Conservation (phyloP, 306 rosid species). For the Cucumis cinereus region DNA sequence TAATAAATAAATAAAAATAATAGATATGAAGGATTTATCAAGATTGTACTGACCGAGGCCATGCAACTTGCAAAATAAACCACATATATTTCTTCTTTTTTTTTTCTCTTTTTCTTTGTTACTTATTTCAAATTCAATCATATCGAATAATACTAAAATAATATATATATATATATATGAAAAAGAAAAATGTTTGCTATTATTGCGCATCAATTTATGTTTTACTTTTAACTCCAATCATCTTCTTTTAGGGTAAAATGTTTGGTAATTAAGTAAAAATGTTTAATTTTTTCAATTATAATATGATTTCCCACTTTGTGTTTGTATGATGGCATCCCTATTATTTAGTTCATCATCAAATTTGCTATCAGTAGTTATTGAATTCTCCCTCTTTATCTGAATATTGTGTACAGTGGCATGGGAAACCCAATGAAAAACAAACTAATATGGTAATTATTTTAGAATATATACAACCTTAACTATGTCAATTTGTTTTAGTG, state of each 20-base stretch:
- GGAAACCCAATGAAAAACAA: background rate
- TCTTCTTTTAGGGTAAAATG: background rate
- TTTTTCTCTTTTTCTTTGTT: background rate
- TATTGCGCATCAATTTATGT: background rate
- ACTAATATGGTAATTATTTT: background rate
- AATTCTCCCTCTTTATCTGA: background rate
- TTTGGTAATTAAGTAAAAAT: background rate
- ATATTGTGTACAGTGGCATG: background rate
- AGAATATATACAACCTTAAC: too few species aligned
- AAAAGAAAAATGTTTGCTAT: background rate
- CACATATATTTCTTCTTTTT: background rate
- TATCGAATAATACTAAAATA: background rate
- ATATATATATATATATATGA: too few species aligned
- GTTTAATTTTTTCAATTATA: background rate
- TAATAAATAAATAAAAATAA: background rate
- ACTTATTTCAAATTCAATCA: slow-evolving; percentile 1
- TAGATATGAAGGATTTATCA: background rate
- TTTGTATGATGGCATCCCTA: background rate
- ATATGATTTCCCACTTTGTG: background rate
- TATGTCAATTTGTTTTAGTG: too few species aligned
- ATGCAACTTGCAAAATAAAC: slow-evolving; percentile 8
- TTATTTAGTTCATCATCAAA: background rate
- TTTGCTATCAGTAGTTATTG: background rate
- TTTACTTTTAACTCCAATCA: background rate
- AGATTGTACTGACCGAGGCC: slow-evolving; percentile 5